Evolutionary conservation across 768 basidiomycete genomes (phyloP).

Genomic region (Suillus placidus): DNA sequence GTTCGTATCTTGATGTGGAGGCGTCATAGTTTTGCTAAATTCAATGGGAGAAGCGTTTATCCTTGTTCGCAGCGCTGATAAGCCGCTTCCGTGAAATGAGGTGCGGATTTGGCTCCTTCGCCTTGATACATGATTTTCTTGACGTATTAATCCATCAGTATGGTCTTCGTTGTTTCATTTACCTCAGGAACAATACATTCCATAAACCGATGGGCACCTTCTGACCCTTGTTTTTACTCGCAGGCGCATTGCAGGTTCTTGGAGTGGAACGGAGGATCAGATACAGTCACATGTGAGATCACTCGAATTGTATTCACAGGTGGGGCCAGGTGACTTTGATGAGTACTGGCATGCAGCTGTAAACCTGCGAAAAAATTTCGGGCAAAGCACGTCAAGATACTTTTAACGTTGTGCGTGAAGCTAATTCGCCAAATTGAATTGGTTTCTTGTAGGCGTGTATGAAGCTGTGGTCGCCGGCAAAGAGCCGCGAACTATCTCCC

Average conservation of each 20-base stretch:
- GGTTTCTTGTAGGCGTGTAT: background rate
- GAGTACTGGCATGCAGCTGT: background rate
- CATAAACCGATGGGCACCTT: background rate
- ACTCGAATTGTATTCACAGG: conserved; percentile 1
- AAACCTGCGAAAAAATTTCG: background rate
- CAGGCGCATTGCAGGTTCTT: background rate
- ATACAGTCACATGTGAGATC: conserved; percentile 1
- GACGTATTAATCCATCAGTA: conserved; percentile 1
- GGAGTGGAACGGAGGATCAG: background rate
- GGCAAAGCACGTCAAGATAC: background rate
- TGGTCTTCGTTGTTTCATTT: background rate
- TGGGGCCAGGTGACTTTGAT: conserved; percentile 13
- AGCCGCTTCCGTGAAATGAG: background rate
- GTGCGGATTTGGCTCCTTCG: background rate
- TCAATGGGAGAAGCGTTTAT: conserved; percentile 1
- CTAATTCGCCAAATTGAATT: background rate
- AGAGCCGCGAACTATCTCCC: background rate
- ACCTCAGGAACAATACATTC: background rate
- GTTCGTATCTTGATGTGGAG: background rate
- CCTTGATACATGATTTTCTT: conserved; percentile 1
- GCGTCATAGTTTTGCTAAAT: background rate
- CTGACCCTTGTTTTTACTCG: background rate
- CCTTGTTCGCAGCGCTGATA: conserved; percentile 1
- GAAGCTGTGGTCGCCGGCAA: background rate
- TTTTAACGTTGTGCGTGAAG: background rate